These are phyloP conservation scores for Chytridiales sp. DNA, from an alignment of 371 early-diverging fungal genomes.

Conservation along the genomic window DNA sequence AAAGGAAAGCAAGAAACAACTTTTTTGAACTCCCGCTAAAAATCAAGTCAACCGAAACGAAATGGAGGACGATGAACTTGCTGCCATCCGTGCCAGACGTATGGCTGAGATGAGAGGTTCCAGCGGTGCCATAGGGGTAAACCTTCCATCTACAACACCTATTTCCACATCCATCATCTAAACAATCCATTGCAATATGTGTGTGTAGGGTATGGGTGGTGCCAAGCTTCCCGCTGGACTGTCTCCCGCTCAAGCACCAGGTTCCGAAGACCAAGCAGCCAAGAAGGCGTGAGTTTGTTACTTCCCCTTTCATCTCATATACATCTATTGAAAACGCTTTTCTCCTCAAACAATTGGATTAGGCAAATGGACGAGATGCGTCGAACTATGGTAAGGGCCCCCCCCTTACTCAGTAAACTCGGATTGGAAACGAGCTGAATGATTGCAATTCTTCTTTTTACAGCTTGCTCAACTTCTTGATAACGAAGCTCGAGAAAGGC, in stretches of 20 bases:
- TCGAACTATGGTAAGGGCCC: conserved; percentile 65
- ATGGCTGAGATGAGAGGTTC: conserved; percentile 64
- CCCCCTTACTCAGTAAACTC: too few relatives aligned
- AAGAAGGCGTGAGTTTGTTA: conserved; percentile 33
- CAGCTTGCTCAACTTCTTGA: conserved; percentile 82
- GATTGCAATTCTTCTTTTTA: neutral
- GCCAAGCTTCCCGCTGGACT: conserved; percentile 31
- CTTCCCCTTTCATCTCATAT: neutral
- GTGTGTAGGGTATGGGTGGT: neutral
- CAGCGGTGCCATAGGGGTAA: neutral
- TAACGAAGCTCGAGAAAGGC: conserved; percentile 81
- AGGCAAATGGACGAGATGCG: conserved; percentile 83
- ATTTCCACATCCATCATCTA: too few relatives aligned
- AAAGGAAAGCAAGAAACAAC: too few relatives aligned
- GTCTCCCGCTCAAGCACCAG: conserved; percentile 41
- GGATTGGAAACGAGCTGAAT: too few relatives aligned
- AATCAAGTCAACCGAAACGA: too few relatives aligned
- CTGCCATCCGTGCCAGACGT: conserved; percentile 78
- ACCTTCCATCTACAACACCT: too few relatives aligned
- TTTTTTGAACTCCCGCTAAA: too few relatives aligned
- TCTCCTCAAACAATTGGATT: neutral
- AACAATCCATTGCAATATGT: neutral
- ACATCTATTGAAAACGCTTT: neutral
- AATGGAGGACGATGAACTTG: conserved; percentile 85
- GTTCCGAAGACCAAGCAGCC: conserved; percentile 48